phyloP scores from a whole-genome alignment of 2,329 filamentous ascomycete genomes.

The Pseudocercospora vitis region DNA sequence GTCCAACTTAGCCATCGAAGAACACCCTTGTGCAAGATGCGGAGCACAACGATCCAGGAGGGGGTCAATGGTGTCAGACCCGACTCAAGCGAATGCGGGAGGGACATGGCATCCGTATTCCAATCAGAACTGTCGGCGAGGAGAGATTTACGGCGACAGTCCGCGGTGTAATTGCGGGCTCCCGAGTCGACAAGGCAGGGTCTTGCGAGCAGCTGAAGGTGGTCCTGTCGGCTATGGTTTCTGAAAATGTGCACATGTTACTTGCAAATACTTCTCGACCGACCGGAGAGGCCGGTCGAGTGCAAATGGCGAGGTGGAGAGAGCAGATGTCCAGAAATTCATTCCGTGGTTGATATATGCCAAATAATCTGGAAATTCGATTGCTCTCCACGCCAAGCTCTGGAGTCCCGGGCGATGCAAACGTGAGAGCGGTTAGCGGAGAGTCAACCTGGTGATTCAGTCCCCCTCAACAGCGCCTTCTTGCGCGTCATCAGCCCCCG shows the following conservation, averaged over 20 bases:
- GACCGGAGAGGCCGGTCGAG: conserved; percentile 25
- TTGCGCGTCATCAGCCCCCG: conserved; percentile 10
- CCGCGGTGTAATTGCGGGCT: conserved; percentile 26
- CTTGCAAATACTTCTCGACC: conserved; percentile 24
- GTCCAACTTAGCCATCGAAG: conserved; percentile 15
- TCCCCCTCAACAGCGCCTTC: conserved; percentile 10
- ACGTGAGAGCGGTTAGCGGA: no score
- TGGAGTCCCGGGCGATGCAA: no score
- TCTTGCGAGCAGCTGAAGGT: not conserved
- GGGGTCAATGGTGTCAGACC: conserved; percentile 17
- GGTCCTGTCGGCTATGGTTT: conserved; percentile 20
- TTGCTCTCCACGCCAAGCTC: no score
- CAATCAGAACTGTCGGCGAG: conserved; percentile 21
- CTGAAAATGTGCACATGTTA: conserved; percentile 25
- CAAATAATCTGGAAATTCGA: not conserved
- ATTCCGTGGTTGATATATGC: conserved; percentile 25
- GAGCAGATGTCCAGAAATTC: conserved; percentile 23
- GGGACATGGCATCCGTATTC: conserved; percentile 22
- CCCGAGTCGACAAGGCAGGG: conserved; percentile 16
- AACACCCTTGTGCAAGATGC: conserved; percentile 23
- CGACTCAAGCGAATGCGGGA: conserved; percentile 14
- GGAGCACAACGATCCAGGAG: conserved; percentile 19
- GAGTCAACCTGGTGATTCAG: not conserved
- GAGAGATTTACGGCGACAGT: conserved; percentile 22
- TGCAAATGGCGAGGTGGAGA: conserved; percentile 22